Evolutionary conservation across 805 yeast genomes (phyloP).

Genomic region (Candida ficus): DNA sequence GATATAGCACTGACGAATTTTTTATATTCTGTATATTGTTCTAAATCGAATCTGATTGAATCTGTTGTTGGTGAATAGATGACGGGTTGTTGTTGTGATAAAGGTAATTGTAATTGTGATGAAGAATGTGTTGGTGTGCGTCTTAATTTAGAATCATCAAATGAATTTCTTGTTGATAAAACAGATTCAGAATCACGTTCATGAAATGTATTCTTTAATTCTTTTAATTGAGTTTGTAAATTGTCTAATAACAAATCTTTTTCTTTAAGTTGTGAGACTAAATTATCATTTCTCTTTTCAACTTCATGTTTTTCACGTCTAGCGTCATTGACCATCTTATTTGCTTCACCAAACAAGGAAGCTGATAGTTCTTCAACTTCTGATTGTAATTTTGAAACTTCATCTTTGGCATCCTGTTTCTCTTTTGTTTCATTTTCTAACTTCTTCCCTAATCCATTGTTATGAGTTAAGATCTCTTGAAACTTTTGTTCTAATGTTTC

Average conservation of each 20-base stretch:
- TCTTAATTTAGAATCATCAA: constrained; percentile 4
- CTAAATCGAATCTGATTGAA: constrained; percentile 37
- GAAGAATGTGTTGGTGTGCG: constrained; percentile 1
- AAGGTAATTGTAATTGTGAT: neutral
- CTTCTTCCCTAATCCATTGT: constrained; percentile 29
- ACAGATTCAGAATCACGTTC: constrained; percentile 34
- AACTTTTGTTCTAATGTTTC: constrained; percentile 29
- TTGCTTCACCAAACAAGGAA: constrained; percentile 78
- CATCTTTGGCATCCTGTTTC: constrained; percentile 49
- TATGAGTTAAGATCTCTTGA: constrained; percentile 28
- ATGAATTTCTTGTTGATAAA: constrained; percentile 12
- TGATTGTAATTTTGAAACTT: constrained; percentile 52
- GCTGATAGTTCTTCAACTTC: constrained; percentile 81
- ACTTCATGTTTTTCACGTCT: constrained; percentile 58
- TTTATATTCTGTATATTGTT: constrained; percentile 32
- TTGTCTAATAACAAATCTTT: constrained; percentile 62
- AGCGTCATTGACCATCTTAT: constrained; percentile 77
- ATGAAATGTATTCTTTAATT: constrained; percentile 56
- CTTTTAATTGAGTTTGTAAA: constrained; percentile 61
- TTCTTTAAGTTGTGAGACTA: constrained; percentile 54
- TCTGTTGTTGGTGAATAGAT: constrained; percentile 38
- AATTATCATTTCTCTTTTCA: constrained; percentile 52
- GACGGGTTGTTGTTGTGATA: constrained; percentile 22
- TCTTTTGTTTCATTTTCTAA: constrained; percentile 27
- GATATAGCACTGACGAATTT: constrained; percentile 33